Percentiles rank a stretch among this genome's conserved stretches.
phyloP scores from a whole-genome alignment of 306 rosid species.

The Quercus alba region DNA sequence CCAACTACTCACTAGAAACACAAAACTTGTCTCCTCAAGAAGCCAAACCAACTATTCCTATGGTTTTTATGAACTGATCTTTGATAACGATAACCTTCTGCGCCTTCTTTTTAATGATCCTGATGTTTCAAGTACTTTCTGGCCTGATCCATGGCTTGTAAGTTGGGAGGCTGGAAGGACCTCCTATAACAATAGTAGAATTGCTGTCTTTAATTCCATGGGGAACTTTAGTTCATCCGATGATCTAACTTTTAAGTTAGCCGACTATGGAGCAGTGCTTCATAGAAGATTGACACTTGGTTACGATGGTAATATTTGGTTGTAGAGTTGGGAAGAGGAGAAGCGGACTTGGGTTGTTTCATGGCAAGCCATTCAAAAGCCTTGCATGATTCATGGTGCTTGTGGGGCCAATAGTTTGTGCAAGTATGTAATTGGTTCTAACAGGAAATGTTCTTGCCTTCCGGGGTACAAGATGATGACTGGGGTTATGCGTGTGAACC shows the following conservation, averaged over 20 bases:
- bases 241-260: neutral
- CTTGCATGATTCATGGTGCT: constrained; percentile 29
- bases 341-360: constrained; percentile 20
- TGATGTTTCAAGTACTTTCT: constrained; percentile 29
- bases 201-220: constrained; percentile 10
- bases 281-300: constrained; percentile 15
- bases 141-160: constrained; percentile 23
- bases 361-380: constrained; percentile 30
- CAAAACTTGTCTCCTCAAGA: neutral
- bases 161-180: constrained; percentile 21
- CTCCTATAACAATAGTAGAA: constrained; percentile 25
- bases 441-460: constrained; percentile 19
- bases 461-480: constrained; percentile 3
- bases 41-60: constrained; percentile 25
- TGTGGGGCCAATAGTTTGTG: constrained; percentile 20
- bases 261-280: constrained; percentile 15
- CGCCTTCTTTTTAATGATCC: constrained; percentile 17
- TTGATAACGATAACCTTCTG: constrained; percentile 21
- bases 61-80: constrained; percentile 27
- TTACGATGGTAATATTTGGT: constrained; percentile 27
- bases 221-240: too few relatives aligned
- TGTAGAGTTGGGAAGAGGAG: constrained; percentile 15
- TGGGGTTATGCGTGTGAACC: constrained; percentile 20
- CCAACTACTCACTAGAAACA: too few relatives aligned
- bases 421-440: neutral